These are phyloP conservation scores for Xylariales sp. DNA, from an alignment of 2,329 filamentous ascomycete species.

Conservation along the genomic window DNA sequence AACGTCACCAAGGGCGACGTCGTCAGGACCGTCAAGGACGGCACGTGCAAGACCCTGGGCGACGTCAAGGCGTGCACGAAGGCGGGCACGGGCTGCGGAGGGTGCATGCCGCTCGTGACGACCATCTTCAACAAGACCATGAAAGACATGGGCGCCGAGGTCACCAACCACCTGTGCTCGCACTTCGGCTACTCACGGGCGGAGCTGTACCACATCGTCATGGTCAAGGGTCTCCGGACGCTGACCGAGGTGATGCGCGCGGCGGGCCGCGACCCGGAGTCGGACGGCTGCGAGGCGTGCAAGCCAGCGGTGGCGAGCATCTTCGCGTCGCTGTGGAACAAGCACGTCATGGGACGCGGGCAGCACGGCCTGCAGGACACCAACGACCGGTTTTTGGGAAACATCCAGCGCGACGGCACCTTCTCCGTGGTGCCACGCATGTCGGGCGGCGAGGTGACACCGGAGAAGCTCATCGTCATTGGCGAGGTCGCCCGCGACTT, in stretches of 20 bases:
- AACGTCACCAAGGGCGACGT: slow-evolving; percentile 87
- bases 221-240: slow-evolving; percentile 70
- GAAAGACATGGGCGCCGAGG: slow-evolving; percentile 78
- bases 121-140: slow-evolving; percentile 89
- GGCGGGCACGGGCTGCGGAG: slow-evolving; percentile 84
- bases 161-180: slow-evolving; percentile 80
- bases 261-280: slow-evolving; percentile 65
- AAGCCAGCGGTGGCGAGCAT: slow-evolving; percentile 81
- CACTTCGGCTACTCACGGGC: slow-evolving; percentile 82
- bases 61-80: slow-evolving; percentile 89
- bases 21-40: slow-evolving; percentile 66
- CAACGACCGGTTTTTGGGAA: slow-evolving; percentile 82
- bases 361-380: slow-evolving; percentile 80
- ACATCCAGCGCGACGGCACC: slow-evolving; percentile 88
- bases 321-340: slow-evolving; percentile 77
- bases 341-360: slow-evolving; percentile 70
- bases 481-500: slow-evolving; percentile 83
- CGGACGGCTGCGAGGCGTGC: slow-evolving; percentile 81
- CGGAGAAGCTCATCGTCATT: slow-evolving; percentile 79
- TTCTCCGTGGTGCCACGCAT: slow-evolving; percentile 85
- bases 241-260: slow-evolving; percentile 75
- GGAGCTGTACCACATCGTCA: slow-evolving; percentile 87
- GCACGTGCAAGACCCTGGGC: slow-evolving; percentile 74
- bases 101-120: slow-evolving; percentile 83
- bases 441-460: slow-evolving; percentile 80